These are phyloP conservation scores for Cenococcum geophilum DNA, from an alignment of 495 filamentous ascomycete species.

Conservation along the genomic window DNA sequence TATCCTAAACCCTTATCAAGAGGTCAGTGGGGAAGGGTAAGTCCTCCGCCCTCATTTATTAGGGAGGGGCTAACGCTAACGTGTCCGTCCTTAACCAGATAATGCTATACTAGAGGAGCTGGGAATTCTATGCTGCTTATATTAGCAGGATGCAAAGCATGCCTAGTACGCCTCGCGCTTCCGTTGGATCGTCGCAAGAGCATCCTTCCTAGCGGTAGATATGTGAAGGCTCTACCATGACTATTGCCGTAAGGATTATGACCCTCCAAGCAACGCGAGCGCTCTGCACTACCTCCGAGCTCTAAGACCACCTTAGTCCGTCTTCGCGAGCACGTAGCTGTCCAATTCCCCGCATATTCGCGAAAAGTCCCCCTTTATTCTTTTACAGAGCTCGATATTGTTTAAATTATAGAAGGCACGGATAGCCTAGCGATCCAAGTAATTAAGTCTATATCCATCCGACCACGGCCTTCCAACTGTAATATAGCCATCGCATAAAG, in stretches of 20 bases:
- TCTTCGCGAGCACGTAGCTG: no score
- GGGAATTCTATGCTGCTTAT: not conserved
- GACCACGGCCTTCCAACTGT: no score
- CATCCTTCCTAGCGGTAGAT: not conserved
- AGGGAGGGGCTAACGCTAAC: slow-evolving; percentile 33
- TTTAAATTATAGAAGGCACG: not conserved
- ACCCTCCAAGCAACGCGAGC: not conserved
- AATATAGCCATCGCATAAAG: no score
- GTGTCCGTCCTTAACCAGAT: slow-evolving; percentile 7
- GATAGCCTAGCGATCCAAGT: no score
- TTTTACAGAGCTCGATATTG: not conserved
- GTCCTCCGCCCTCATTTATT: not conserved
- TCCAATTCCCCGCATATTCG: not conserved
- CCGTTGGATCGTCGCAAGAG: not conserved
- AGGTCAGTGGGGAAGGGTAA: not conserved
- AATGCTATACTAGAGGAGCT: slow-evolving; percentile 5
- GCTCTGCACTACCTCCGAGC: not conserved
- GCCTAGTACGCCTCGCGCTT: not conserved
- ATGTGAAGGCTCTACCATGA: not conserved
- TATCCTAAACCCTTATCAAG: not conserved
- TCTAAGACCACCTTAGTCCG: no score
- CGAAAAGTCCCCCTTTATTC: not conserved
- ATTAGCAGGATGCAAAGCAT: no score
- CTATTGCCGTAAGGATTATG: not conserved
- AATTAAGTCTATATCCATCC: no score